Evolutionary conservation across 192 early-diverging fungal genomes (phyloP).

Genomic region (Mortierella antarctica): DNA sequence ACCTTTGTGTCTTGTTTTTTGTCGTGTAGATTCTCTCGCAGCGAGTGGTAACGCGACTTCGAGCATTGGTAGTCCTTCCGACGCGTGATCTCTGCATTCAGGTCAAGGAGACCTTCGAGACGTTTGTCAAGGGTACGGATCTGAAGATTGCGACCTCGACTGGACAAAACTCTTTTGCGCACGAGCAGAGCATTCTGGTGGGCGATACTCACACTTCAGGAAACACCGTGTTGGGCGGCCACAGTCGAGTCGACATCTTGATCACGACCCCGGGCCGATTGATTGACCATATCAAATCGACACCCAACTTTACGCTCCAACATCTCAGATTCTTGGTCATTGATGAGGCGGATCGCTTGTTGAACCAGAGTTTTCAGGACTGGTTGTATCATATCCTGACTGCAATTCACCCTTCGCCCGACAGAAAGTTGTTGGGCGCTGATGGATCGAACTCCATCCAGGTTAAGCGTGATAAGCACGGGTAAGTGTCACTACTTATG

Average conservation of each 20-base stretch:
- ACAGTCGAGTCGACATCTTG: slow-evolving; percentile 85
- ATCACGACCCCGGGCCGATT: slow-evolving; percentile 96
- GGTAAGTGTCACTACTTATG: slow-evolving; percentile 9
- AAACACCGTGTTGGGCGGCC: slow-evolving; percentile 63
- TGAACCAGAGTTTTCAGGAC: slow-evolving; percentile 92
- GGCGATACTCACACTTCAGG: slow-evolving; percentile 23
- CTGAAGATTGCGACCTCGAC: slow-evolving; percentile 80
- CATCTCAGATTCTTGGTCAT: slow-evolving; percentile 93
- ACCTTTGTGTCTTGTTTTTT: background rate
- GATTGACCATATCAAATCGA: slow-evolving; percentile 89
- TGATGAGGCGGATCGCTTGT: slow-evolving; percentile 95
- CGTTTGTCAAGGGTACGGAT: slow-evolving; percentile 78
- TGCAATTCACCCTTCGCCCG: slow-evolving; percentile 59
- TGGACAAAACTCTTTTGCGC: slow-evolving; percentile 80
- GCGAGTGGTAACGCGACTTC: slow-evolving; percentile 81
- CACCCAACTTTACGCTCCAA: slow-evolving; percentile 88
- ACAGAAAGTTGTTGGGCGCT: slow-evolving; percentile 9
- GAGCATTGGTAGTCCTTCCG: slow-evolving; percentile 92
- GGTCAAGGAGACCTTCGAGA: slow-evolving; percentile 88
- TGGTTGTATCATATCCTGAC: slow-evolving; percentile 86
- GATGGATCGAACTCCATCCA: slow-evolving; percentile 32
- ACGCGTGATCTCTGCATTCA: slow-evolving; percentile 93
- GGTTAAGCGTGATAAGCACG: slow-evolving; percentile 27
- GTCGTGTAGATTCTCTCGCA: slow-evolving; percentile 67
- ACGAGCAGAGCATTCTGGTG: slow-evolving; percentile 72